phyloP scores from a whole-genome alignment of 768 basidiomycete species.

The Exidia glandulosa region DNA sequence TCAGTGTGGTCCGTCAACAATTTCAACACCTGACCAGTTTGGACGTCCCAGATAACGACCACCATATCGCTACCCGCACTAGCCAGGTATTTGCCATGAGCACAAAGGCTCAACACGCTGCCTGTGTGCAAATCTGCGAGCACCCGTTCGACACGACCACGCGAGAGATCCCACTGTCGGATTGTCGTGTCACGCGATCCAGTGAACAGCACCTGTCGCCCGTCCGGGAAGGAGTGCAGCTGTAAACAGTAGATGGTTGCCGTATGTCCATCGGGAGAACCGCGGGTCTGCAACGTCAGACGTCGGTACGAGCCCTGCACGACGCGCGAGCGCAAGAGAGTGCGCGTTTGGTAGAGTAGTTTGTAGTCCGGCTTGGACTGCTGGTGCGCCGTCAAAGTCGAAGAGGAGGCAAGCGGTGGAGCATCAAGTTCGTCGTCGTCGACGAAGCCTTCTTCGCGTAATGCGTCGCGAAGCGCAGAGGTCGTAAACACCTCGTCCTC shows the following conservation, averaged over 20 bases:
- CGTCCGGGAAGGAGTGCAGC: conserved; percentile 60
- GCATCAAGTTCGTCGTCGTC: too few species aligned
- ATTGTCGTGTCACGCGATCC: conserved; percentile 69
- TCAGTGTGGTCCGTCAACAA: conserved; percentile 61
- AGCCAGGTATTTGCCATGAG: conserved; percentile 50
- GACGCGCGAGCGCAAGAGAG: conserved; percentile 52
- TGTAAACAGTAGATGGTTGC: conserved; percentile 74
- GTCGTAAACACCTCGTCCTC: too few species aligned
- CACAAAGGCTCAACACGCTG: conserved; percentile 67
- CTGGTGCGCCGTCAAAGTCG: conserved; percentile 16
- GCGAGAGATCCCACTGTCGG: conserved; percentile 63
- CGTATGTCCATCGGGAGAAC: conserved; percentile 44
- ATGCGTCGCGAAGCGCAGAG: too few species aligned
- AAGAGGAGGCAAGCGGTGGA: too few species aligned
- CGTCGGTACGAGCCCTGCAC: conserved; percentile 43
- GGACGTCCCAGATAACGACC: conserved; percentile 63
- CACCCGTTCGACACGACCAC: conserved; percentile 51
- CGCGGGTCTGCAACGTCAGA: conserved; percentile 48
- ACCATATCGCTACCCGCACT: conserved; percentile 66
- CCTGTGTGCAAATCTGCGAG: conserved; percentile 53
- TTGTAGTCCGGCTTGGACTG: conserved; percentile 55
- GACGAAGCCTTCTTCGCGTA: too few species aligned
- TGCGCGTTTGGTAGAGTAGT: conserved; percentile 60
- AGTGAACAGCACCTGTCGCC: conserved; percentile 61
- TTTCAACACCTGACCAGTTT: conserved; percentile 36